phyloP scores from a whole-genome alignment of 176 grass and related monocot genomes.

The Tuctoria greenei region DNA sequence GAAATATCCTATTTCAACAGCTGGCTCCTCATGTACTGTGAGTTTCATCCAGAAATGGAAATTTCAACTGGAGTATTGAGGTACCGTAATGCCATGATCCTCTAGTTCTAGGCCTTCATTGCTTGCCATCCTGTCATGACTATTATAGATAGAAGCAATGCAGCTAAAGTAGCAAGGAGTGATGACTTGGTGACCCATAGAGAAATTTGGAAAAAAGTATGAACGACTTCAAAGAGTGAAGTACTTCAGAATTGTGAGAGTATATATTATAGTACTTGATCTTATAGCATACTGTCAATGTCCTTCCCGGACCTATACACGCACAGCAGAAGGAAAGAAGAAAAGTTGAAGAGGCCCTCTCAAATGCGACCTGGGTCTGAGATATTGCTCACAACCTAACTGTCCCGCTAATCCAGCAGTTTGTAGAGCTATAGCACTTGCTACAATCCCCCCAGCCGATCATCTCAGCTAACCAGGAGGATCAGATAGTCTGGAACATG shows the following conservation, averaged over 20 bases:
- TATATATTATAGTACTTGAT: too few species aligned
- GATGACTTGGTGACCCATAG: neutral
- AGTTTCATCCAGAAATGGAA: conserved; percentile 16
- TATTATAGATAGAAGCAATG: conserved; percentile 34
- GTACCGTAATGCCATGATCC: neutral
- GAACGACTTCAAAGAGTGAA: neutral
- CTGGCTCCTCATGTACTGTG: conserved; percentile 25
- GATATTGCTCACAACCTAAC: too few species aligned
- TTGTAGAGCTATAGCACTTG: too few species aligned
- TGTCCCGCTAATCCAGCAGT: too few species aligned
- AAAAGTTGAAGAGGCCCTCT: too few species aligned
- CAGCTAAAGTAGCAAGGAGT: neutral
- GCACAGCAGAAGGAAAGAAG: too few species aligned
- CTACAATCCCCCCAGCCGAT: too few species aligned
- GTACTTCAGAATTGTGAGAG: neutral
- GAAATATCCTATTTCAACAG: conserved; percentile 30
- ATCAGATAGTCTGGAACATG: too few species aligned
- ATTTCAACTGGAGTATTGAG: neutral
- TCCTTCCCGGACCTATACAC: too few species aligned
- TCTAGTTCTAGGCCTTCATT: conserved; percentile 27
- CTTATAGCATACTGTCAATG: too few species aligned
- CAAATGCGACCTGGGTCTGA: too few species aligned
- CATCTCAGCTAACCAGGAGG: too few species aligned
- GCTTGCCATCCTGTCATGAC: conserved; percentile 12
- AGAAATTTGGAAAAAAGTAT: neutral